Base-by-base conservation (phyloP, 345 rosid genomes). In the Euphorbia tirucalli region DNA sequence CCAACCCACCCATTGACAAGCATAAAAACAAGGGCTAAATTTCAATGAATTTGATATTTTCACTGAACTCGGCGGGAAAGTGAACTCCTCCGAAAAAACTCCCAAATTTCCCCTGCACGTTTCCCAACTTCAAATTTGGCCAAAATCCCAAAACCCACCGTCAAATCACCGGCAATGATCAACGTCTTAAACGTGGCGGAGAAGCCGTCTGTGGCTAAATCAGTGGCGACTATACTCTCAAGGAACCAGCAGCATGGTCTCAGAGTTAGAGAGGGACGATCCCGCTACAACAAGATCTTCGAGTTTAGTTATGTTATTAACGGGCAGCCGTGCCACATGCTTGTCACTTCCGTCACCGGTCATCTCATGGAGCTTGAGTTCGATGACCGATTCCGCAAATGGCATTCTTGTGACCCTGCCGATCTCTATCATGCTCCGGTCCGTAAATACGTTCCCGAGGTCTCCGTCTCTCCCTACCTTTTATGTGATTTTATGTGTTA, bases 151-250 rank as follows among this genome's bases (percentile, higher is more conserved):
- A 41, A 41, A 7, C 11, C 46, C 10, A 11, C 46, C 46, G 13
- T 41, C 46, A 4, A 41, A 41, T 41, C 46, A 41, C 46, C 46
- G 46, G 7, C 46, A 11, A 41, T 41, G 70, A 84, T 89, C 62
- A 83, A 79, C 32, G 97, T 89, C 24, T 72, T 94, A 61, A 94
- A 88, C 66, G 98, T 94, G 82, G 98, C 98, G 77, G 98, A 94
- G 89, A 94, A 94, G 82, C 98, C 98, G 21, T 94, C 96, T n/a
- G 98, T 94, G 76, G 98, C 98, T 77, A 94, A 94, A 77, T 83
- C 97, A 39, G 97, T 94, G 61, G 86, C 97, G 21, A 78, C 80
- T 27, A 82, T 92, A 55, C 83, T 94, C 5, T 92, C 98, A 6
- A 74, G 93, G 67, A 88, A 82, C 80, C 90, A 85, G 35, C 73